phyloP scores from a whole-genome alignment of 2,329 filamentous ascomycete genomes.

The Colletotrichum falcatum region DNA sequence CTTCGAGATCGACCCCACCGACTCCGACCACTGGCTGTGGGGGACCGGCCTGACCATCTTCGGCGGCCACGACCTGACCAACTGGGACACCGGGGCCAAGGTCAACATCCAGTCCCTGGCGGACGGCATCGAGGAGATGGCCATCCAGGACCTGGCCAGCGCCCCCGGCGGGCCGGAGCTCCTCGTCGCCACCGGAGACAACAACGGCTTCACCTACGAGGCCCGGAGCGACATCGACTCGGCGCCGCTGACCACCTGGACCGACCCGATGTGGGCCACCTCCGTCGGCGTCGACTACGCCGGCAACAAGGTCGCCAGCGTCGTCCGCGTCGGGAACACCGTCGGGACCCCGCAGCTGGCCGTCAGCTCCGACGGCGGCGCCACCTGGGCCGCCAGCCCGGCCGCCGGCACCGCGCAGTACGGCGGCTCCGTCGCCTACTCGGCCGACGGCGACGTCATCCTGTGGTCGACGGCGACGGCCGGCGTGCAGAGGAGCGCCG shows the following conservation, averaged over 20 bases:
- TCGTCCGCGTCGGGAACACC: slow-evolving; percentile 64
- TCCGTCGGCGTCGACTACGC: slow-evolving; percentile 63
- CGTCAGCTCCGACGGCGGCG: slow-evolving; percentile 62
- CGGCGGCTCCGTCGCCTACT: slow-evolving; percentile 62
- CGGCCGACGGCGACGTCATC: slow-evolving; percentile 63
- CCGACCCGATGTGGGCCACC: slow-evolving; percentile 59
- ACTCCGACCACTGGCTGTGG: slow-evolving; percentile 71
- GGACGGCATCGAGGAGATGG: slow-evolving; percentile 66
- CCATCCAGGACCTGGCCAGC: slow-evolving; percentile 62
- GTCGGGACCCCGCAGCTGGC: slow-evolving; percentile 59
- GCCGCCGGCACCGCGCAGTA: slow-evolving; percentile 57
- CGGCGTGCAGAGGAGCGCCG: slow-evolving; percentile 57
- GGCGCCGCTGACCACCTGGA: slow-evolving; percentile 59
- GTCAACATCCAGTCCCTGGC: slow-evolving; percentile 64
- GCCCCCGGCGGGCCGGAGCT: slow-evolving; percentile 64
- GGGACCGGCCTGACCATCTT: slow-evolving; percentile 67
- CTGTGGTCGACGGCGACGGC: slow-evolving; percentile 59
- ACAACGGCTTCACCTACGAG: slow-evolving; percentile 63
- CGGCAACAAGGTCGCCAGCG: slow-evolving; percentile 57
- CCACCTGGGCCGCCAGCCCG: slow-evolving; percentile 60
- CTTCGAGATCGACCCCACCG: slow-evolving; percentile 67
- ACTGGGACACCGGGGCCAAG: slow-evolving; percentile 59
- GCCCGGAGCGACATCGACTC: slow-evolving; percentile 53
- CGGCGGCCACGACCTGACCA: slow-evolving; percentile 65
- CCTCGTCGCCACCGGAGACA: slow-evolving; percentile 63